These are phyloP conservation scores for Aspergillus fumigatiaffinis DNA, from an alignment of 2,329 filamentous ascomycete genomes.

Conservation along the genomic window DNA sequence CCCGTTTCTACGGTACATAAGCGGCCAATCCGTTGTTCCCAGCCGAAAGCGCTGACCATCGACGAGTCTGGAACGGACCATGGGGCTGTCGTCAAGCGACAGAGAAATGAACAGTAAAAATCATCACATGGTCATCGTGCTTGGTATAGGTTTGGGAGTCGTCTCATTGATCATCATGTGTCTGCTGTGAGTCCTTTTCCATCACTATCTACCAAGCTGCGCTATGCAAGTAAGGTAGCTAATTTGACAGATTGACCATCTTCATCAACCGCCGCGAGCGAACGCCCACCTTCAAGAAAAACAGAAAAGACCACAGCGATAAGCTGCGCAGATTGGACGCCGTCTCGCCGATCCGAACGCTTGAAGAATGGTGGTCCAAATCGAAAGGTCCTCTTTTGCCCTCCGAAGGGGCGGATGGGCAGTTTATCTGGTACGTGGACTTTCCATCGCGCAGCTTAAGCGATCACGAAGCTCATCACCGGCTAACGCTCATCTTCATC, in stretches of 20 bases:
- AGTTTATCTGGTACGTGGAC: slow-evolving; percentile 34
- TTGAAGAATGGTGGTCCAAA: slow-evolving; percentile 36
- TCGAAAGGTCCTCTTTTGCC: slow-evolving; percentile 30
- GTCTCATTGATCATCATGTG: slow-evolving; percentile 29
- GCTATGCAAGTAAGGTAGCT: slow-evolving; percentile 1
- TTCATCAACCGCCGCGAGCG: slow-evolving; percentile 32
- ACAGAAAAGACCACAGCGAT: slow-evolving; percentile 23
- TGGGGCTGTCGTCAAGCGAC: slow-evolving; percentile 17
- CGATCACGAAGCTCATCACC: not conserved
- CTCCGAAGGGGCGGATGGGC: slow-evolving; percentile 30
- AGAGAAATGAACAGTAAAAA: slow-evolving; percentile 17
- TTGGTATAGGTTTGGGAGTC: slow-evolving; percentile 30
- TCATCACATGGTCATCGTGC: slow-evolving; percentile 29
- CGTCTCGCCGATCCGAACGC: slow-evolving; percentile 32
- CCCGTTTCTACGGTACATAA: not conserved
- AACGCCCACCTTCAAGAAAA: slow-evolving; percentile 13
- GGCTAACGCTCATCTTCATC: slow-evolving; percentile 2
- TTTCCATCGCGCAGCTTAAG: not conserved
- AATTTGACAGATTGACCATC: slow-evolving; percentile 24
- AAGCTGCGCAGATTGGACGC: slow-evolving; percentile 34
- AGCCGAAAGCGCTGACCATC: not conserved
- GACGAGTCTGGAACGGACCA: slow-evolving; percentile 4
- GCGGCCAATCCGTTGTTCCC: not conserved
- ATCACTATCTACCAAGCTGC: not conserved
- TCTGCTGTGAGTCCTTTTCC: slow-evolving; percentile 23